Conservation (phyloP, 2,329 filamentous ascomycete species). For the Penicillium sp. region DNA sequence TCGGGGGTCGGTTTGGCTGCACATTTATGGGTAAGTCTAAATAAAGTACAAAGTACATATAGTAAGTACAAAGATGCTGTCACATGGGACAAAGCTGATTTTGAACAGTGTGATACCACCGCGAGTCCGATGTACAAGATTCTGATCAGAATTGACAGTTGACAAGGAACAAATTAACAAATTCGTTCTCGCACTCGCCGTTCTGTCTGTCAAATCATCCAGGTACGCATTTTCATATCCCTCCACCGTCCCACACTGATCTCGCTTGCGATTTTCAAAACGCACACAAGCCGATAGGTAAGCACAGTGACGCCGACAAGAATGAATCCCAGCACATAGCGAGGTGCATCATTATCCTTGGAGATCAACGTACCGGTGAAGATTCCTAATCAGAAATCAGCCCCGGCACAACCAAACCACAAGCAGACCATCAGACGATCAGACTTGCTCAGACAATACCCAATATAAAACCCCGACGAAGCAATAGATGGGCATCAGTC, state of each 20-base stretch:
- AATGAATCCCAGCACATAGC: conserved; percentile 14
- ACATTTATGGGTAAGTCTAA: not conserved
- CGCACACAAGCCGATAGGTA: conserved; percentile 47
- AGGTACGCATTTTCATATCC: conserved; percentile 54
- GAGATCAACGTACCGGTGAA: conserved; percentile 48
- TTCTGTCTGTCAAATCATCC: conserved; percentile 52
- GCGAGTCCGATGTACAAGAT: not conserved
- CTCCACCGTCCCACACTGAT: conserved; percentile 42
- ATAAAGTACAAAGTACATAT: too few relatives aligned
- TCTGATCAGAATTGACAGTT: not conserved
- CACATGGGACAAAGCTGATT: not conserved
- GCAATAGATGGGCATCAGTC: too few relatives aligned
- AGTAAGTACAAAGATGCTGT: not conserved
- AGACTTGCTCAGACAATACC: not conserved
- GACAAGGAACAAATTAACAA: not conserved
- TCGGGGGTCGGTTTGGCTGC: not conserved
- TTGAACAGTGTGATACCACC: not conserved
- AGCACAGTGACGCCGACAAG: conserved; percentile 41
- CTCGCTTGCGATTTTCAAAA: conserved; percentile 46
- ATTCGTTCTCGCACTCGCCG: conserved; percentile 7
- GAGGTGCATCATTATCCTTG: conserved; percentile 16
- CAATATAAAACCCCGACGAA: not conserved
- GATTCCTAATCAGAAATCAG: conserved; percentile 31
- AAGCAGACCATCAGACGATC: not conserved
- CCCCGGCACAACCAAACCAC: not conserved